Percentiles rank a stretch among this genome's conserved stretches.
phyloP scores from a whole-genome alignment of 2,329 filamentous ascomycete species.

The Botrytis hyacinthi region DNA sequence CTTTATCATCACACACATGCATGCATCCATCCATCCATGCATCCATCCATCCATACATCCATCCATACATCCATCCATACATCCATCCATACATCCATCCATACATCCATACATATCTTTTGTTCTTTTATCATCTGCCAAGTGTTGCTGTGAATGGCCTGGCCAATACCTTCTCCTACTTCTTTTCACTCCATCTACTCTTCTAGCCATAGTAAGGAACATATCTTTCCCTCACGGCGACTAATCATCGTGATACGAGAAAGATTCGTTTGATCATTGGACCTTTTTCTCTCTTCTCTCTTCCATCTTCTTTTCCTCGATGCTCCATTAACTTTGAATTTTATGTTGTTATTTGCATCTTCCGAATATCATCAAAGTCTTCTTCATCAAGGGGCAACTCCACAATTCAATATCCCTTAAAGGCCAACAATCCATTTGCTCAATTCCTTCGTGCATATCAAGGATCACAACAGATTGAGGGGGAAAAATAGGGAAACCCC shows the following conservation, averaged over 20 bases:
- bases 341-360: not conserved
- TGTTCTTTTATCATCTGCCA: not conserved
- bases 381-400: slow-evolving; percentile 10
- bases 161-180: not conserved
- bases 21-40: not conserved
- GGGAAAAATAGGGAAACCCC: not conserved
- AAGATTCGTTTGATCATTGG: not conserved
- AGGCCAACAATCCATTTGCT: not conserved
- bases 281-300: not conserved
- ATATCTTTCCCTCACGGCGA: not conserved
- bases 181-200: not conserved
- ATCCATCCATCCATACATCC: not conserved
- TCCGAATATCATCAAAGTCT: not conserved
- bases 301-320: not conserved
- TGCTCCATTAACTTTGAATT: not conserved
- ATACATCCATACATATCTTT: not conserved
- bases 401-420: slow-evolving; percentile 3
- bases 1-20: not conserved
- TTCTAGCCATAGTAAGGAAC: not conserved
- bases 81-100: not conserved
- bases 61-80: not conserved
- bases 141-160: not conserved
- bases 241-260: not conserved
- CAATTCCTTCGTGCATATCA: not conserved
- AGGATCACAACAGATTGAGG: slow-evolving; percentile 1